Evolutionary conservation across 345 rosid species (phyloP), one percentile per base, ranked within the genome.

Genomic region (Theobroma cacao): DNA sequence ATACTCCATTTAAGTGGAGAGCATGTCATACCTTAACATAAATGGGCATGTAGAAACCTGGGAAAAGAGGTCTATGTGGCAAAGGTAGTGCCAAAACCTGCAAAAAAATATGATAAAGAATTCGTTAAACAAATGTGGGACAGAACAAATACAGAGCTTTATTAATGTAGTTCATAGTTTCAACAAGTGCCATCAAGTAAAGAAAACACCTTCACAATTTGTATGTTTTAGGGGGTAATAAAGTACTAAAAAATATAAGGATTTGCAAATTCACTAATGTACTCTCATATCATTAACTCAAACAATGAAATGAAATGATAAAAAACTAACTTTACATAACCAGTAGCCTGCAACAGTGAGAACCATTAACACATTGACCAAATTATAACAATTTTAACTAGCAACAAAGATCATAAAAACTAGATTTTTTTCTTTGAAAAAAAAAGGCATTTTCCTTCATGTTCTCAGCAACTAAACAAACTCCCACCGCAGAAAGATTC

Each of bases 21-120:
- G 34, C 61, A 75, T 22, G 69, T 53, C 40, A 74, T 91, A 97
- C 99, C 98, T 97, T 97, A 60, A 97, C 98, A 83, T 84, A 91
- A 80, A 97, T 91, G 34, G 98, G 99, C 98, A 97, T 91, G 92
- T 92, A 97, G 80, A 97, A 97, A 31, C 99, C 99, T 34, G 98
- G 99, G 75, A 96, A 94, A 41, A 96, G 89, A 70, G 99, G 99
- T 82, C 97, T 88, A 80, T 94, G 98, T 3, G 91, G 90, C 87
- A 96, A 85, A 1, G 98, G 98, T 79, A 96, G 84, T 13, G 99
- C 98, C 84, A 96, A 80, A 55, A 96, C 99, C 99, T 96, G 94
- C 81, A 64, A 80, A 87, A 15, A 41, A 77, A 77, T 14, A 52
- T 68, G 62, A 56, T 0, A 34, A 78, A 74, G 78, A 52, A 18